Percentiles rank a stretch among this genome's conserved stretches.
Conservation (phyloP, 164 flowering plant species). For the Platanus orientalis region DNA sequence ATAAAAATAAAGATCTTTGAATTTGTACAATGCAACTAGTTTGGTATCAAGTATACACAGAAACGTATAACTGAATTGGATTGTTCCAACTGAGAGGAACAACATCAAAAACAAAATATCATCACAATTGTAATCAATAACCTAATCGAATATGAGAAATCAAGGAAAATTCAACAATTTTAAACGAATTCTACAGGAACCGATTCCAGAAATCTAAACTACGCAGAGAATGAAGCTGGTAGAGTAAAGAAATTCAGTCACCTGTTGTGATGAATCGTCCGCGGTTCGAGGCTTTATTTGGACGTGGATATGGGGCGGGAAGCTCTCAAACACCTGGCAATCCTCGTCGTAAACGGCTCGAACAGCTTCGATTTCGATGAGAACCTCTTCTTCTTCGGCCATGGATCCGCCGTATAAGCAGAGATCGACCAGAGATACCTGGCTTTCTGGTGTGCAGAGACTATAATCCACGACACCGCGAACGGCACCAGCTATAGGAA, state of each 20-base stretch:
- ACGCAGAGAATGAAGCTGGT: neutral
- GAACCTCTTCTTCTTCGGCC: constrained; percentile 54
- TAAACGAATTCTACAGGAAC: neutral
- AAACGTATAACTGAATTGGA: no score
- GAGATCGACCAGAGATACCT: neutral
- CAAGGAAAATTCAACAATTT: neutral
- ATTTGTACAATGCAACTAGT: no score
- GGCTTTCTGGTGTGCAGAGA: neutral
- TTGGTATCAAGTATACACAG: no score
- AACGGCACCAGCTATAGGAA: no score
- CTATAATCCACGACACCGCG: no score
- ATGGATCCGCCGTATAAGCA: constrained; percentile 7
- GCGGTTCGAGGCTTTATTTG: constrained; percentile 83
- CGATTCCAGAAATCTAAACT: no score
- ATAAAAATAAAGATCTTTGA: no score
- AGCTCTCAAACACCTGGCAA: constrained; percentile 41
- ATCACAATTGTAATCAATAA: neutral
- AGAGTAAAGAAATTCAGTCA: constrained; percentile 9
- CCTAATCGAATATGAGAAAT: neutral
- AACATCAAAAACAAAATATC: neutral
- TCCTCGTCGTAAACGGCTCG: constrained; percentile 76
- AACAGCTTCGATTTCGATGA: constrained; percentile 65
- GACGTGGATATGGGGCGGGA: constrained; percentile 61
- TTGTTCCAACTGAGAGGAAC: neutral
- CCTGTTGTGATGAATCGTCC: constrained; percentile 81